These are phyloP conservation scores for Pelargonium cotyledonis DNA, from an alignment of 441 rosid species.

Conservation along the genomic window DNA sequence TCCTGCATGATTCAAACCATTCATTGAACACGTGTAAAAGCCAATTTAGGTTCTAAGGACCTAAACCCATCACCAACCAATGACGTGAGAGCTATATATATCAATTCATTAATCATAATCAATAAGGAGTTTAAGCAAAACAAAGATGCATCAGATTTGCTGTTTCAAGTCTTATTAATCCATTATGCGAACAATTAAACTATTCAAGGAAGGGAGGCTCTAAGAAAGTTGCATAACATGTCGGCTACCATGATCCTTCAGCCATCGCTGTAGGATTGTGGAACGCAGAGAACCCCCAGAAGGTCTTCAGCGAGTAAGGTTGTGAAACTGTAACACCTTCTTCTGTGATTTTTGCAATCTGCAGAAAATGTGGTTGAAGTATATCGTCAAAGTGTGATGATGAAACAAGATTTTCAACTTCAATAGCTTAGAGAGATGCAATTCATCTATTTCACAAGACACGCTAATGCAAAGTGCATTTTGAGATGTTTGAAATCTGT, in stretches of 20 bases:
- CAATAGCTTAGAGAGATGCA: background rate
- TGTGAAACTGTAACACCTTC: constrained; percentile 76
- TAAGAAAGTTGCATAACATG: no score
- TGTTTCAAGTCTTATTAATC: background rate
- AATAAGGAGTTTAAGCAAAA: background rate
- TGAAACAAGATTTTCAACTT: background rate
- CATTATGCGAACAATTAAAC: background rate
- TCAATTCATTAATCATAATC: background rate
- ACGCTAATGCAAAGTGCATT: background rate
- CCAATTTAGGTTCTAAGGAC: no score
- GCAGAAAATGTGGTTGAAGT: constrained; percentile 9
- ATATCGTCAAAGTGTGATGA: background rate
- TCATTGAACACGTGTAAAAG: no score
- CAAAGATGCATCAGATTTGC: background rate
- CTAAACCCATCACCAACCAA: background rate
- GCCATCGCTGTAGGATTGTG: constrained; percentile 82
- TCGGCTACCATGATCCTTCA: constrained; percentile 74
- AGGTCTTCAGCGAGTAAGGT: constrained; percentile 80
- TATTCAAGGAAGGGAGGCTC: background rate
- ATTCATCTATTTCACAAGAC: background rate
- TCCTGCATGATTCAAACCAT: no score
- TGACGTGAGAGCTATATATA: no score
- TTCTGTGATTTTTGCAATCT: constrained; percentile 92
- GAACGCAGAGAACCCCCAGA: constrained; percentile 76
- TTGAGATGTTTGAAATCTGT: no score